Conservation (phyloP, 345 rosid genomes). For the Melaleuca quinquenervia region DNA sequence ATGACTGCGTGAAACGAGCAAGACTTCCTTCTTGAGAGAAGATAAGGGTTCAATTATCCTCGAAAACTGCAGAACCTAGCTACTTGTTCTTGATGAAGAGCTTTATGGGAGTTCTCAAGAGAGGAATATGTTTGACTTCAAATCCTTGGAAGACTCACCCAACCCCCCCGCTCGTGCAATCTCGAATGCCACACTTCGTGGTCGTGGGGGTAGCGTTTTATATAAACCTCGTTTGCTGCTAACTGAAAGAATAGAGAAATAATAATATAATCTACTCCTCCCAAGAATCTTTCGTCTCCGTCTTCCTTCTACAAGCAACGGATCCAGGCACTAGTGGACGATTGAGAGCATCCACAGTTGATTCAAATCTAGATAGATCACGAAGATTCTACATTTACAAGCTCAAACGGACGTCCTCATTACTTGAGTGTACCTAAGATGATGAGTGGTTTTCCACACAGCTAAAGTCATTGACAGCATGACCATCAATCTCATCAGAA, state of each 20-base stretch:
- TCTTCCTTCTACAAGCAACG: not conserved
- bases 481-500: not conserved
- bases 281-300: not conserved
- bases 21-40: not conserved
- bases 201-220: not conserved
- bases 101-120: not conserved
- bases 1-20: not conserved
- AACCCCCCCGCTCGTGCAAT: not conserved
- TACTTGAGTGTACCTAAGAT: not conserved
- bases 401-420: not conserved
- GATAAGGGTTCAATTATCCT: not conserved
- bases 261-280: not conserved
- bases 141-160: not conserved
- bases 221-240: not conserved
- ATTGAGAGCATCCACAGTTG: not conserved
- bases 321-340: not conserved
- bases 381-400: not conserved
- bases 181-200: not conserved
- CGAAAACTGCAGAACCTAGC: not conserved
- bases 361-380: not conserved
- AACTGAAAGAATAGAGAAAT: not conserved
- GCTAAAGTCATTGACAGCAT: not conserved
- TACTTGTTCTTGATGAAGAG: not conserved
- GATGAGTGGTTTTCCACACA: not conserved
- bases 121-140: not conserved